Base-by-base conservation (phyloP, 2,329 filamentous ascomycete genomes). In the Cytospora chrysosperma region DNA sequence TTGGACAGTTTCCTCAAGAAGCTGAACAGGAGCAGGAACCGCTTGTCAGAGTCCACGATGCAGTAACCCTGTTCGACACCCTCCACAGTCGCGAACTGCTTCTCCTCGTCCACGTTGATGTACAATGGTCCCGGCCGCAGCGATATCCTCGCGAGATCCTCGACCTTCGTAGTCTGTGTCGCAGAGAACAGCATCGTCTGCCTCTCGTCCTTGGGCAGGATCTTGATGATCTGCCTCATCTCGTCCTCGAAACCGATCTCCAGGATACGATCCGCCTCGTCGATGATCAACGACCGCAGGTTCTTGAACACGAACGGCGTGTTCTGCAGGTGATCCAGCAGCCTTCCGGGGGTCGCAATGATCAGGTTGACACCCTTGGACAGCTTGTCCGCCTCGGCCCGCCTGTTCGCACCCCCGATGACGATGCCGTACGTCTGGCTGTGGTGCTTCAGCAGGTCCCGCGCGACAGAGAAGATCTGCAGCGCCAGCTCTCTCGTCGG, bases 161-260 rank as follows among this genome's bases (percentile, higher is more conserved):
- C 94, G 69, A 99, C 95, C 79, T 99, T 98, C 62, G 94, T 98
- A 3, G 95, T 99, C 77, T 98, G 95, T 5, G 95, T 99, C 17
- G 95, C 95, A 17, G 93, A 97, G 82, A 99, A 99, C n/a, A 99
- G 85, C 89, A 96, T 95, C 0, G 93, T 97, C 77, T 98, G 94
- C 65, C 95, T 83, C 69, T 93, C 87, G 63, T 96, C 88, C 69
- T 89, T 90, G 54, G 93, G 92, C 21, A 98, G 80, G 61, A 98
- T 95, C 82, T 96, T 96, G 76, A 98, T 89, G 70, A 99, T 97
- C 75, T 96, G 90, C 68, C 92, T 85, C 91, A 99, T 97, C 79
- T 99, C 95, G 73, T 98, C 95, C 77, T 99, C 95, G 82, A 99
- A 99, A 71, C 95, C 94, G 67, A 97, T 92, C 79, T 99, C 95